Conservation (phyloP, 768 basidiomycete species). For the Myochromella boudieri region DNA sequence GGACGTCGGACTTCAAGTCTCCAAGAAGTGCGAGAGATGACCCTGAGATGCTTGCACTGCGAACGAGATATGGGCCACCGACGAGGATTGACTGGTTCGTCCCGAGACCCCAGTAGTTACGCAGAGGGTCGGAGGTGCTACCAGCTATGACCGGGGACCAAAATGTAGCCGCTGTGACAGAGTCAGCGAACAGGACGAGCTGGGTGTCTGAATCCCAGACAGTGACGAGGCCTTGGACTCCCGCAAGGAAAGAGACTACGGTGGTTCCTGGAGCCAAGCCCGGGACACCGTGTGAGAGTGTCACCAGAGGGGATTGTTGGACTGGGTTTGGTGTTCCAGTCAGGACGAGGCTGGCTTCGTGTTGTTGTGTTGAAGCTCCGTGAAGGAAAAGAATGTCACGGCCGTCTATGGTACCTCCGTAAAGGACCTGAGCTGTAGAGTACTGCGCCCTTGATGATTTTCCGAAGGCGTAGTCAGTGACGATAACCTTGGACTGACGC, state of each 20-base stretch:
- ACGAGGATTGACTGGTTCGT: slow-evolving; percentile 68
- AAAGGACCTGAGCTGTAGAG: slow-evolving; percentile 75
- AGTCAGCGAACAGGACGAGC: slow-evolving; percentile 68
- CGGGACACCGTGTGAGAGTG: slow-evolving; percentile 23
- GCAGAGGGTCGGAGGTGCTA: slow-evolving; percentile 35
- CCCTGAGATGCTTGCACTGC: slow-evolving; percentile 49
- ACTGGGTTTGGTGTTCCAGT: slow-evolving; percentile 45
- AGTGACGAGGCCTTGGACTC: slow-evolving; percentile 57
- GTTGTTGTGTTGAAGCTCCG: slow-evolving; percentile 53
- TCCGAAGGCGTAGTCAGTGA: slow-evolving; percentile 75
- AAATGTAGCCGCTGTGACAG: slow-evolving; percentile 65
- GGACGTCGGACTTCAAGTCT: slow-evolving; percentile 60
- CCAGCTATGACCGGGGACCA: slow-evolving; percentile 70
- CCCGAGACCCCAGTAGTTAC: slow-evolving; percentile 72
- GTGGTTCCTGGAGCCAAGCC: slow-evolving; percentile 27
- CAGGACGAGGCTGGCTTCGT: slow-evolving; percentile 51
- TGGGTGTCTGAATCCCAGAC: slow-evolving; percentile 67
- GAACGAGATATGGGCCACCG: slow-evolving; percentile 65
- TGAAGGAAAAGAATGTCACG: slow-evolving; percentile 67
- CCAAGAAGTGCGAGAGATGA: slow-evolving; percentile 60
- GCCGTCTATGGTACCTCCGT: slow-evolving; percentile 57
- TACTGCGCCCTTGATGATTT: slow-evolving; percentile 53
- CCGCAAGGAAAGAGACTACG: slow-evolving; percentile 54
- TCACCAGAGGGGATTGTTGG: slow-evolving; percentile 27
- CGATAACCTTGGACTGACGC: slow-evolving; percentile 71